A percentile compares a stretch with the other conserved stretches of the same genome.
Evolutionary conservation across 2,329 filamentous ascomycete species (phyloP).

Genomic region (Ascochyta clinopodiicola): DNA sequence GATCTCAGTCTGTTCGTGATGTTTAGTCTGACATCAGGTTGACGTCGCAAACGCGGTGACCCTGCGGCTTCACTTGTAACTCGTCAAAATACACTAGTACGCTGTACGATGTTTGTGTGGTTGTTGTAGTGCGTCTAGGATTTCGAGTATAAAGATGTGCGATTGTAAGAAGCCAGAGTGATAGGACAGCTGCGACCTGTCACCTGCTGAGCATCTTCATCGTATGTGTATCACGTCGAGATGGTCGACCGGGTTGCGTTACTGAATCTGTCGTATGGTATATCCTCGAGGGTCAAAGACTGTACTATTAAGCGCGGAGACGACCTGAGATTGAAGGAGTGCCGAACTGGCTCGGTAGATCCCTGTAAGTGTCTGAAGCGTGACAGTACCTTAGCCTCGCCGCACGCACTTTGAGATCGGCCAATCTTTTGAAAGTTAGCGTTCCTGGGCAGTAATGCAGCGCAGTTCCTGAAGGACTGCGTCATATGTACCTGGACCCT

Average conservation of each 20-base stretch:
- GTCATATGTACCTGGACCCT: background rate
- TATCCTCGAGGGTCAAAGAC: background rate
- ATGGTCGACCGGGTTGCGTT: background rate
- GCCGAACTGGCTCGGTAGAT: conserved; percentile 8
- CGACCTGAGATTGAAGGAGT: background rate
- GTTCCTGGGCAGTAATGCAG: conserved; percentile 6
- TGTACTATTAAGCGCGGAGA: background rate
- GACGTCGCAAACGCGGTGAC: background rate
- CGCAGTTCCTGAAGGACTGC: background rate
- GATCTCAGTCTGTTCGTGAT: background rate
- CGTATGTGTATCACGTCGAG: background rate
- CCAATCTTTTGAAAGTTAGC: background rate
- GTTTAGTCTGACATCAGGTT: background rate
- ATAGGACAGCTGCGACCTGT: background rate
- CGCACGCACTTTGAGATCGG: background rate
- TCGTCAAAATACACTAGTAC: background rate
- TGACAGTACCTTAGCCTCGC: background rate
- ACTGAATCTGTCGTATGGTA: background rate
- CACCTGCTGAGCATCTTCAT: background rate
- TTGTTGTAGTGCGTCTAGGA: background rate
- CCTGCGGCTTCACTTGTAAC: background rate
- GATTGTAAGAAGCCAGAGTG: background rate
- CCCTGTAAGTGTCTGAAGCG: background rate
- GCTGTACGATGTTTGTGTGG: background rate
- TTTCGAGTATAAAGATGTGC: background rate